Evolutionary conservation across 805 yeast genomes (phyloP).

Genomic region (Vanderwaltozyma tropicalis): DNA sequence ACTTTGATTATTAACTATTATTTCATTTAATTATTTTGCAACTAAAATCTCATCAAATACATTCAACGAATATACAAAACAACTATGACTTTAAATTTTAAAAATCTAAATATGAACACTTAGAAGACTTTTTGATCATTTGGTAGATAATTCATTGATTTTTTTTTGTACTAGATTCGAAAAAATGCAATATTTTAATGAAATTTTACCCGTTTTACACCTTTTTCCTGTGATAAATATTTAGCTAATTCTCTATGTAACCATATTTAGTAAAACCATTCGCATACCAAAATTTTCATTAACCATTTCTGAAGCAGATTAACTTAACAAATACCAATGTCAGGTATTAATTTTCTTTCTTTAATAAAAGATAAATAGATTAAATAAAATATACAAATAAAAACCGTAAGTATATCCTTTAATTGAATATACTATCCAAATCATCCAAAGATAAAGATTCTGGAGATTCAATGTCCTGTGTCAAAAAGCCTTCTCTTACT

Average conservation of each 20-base stretch:
- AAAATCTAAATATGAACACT: not conserved
- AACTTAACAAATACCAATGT: too few relatives aligned
- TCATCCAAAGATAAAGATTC: conserved; percentile 71
- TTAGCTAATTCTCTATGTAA: not conserved
- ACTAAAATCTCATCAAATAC: too few relatives aligned
- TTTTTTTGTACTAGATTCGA: too few relatives aligned
- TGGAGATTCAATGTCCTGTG: conserved; percentile 70
- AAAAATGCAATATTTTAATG: too few relatives aligned
- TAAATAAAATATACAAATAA: not conserved
- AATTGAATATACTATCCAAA: conserved; percentile 40
- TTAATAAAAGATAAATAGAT: not conserved
- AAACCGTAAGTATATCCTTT: conserved; percentile 1
- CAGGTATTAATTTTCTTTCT: too few relatives aligned
- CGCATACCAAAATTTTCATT: not conserved
- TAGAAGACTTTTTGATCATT: too few relatives aligned
- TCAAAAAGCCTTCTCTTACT: conserved; percentile 64
- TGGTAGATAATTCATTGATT: too few relatives aligned
- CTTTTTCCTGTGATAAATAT: too few relatives aligned
- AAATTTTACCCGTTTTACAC: not conserved
- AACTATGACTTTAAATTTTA: too few relatives aligned
- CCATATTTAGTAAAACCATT: not conserved
- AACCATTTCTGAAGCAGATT: not conserved
- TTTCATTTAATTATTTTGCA: too few relatives aligned
- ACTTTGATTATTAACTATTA: not conserved
- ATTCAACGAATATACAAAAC: too few relatives aligned